Percentiles rank a stretch among this genome's conserved stretches.
These are phyloP conservation scores for Penicillium riverlandense DNA, from an alignment of 495 filamentous ascomycete genomes.

Conservation along the genomic window DNA sequence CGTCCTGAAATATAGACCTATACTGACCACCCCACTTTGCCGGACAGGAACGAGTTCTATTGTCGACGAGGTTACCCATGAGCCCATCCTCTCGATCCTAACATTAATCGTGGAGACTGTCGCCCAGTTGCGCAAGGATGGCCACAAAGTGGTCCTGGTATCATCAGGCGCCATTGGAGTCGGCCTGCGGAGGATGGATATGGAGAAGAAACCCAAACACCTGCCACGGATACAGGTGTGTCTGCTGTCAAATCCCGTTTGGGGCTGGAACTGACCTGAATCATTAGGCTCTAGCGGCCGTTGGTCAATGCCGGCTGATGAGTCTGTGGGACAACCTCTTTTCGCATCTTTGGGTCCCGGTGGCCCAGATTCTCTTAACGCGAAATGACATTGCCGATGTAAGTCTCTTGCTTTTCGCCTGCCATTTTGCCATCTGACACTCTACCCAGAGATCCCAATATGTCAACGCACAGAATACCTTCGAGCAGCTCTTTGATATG, in stretches of 20 bases:
- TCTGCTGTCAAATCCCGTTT: not conserved
- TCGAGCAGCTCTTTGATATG: conserved; percentile 85
- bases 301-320: conserved; percentile 94
- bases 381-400: conserved; percentile 95
- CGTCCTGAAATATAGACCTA: conserved; percentile 2
- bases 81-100: conserved; percentile 87
- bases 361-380: conserved; percentile 93
- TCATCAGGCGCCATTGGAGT: conserved; percentile 96
- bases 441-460: conserved; percentile 73
- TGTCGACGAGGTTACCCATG: conserved; percentile 93
- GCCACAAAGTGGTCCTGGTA: conserved; percentile 88
- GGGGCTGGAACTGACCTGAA: not conserved
- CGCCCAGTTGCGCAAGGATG: conserved; percentile 76
- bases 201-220: conserved; percentile 82
- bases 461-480: conserved; percentile 90
- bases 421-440: conserved; percentile 6
- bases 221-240: conserved; percentile 73
- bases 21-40: not conserved
- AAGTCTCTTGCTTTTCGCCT: conserved; percentile 17
- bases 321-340: conserved; percentile 93
- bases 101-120: conserved; percentile 90
- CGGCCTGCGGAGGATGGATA: conserved; percentile 79
- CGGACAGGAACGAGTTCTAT: conserved; percentile 87
- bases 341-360: conserved; percentile 74
- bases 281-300: conserved; percentile 80